These are phyloP conservation scores for Exophiala aquamarina DNA, from an alignment of 2,329 filamentous ascomycete genomes.

Conservation along the genomic window DNA sequence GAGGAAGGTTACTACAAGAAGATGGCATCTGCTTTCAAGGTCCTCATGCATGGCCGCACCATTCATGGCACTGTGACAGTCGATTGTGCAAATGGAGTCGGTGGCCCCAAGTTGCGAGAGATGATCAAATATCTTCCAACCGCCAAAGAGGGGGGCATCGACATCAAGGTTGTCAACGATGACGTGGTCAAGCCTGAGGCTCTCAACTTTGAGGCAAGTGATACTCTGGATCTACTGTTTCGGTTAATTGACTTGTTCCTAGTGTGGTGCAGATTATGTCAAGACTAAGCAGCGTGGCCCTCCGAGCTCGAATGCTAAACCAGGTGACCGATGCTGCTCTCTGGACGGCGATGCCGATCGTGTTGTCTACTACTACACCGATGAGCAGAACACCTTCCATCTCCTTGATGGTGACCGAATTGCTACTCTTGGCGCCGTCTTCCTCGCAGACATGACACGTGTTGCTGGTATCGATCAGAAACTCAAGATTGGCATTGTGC, in stretches of 20 bases:
- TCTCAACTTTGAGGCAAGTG: constrained; percentile 78
- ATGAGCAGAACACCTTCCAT: constrained; percentile 78
- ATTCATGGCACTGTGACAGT: constrained; percentile 74
- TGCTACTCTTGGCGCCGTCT: constrained; percentile 87
- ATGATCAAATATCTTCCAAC: constrained; percentile 78
- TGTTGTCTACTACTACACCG: constrained; percentile 90
- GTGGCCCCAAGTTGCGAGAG: constrained; percentile 84
- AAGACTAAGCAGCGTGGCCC: constrained; percentile 95
- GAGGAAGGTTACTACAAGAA: constrained; percentile 96
- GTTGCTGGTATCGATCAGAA: constrained; percentile 76
- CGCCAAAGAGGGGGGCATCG: constrained; percentile 65
- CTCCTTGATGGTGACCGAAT: constrained; percentile 97
- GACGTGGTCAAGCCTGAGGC: constrained; percentile 86
- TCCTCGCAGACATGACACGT: constrained; percentile 84
- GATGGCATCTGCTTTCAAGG: constrained; percentile 78
- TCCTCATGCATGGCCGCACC: constrained; percentile 75
- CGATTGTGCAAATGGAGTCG: constrained; percentile 95
- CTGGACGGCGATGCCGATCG: constrained; percentile 95
- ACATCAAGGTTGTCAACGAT: constrained; percentile 88
- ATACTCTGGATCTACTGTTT: not conserved
- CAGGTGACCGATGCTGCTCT: constrained; percentile 80
- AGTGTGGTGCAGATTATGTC: constrained; percentile 95
- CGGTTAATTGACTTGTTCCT: constrained; percentile 22
- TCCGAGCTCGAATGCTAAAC: constrained; percentile 72
- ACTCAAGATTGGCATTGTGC: constrained; percentile 88